Base-by-base conservation (phyloP, 208 protist species). In the Leishmania mexicana region DNA sequence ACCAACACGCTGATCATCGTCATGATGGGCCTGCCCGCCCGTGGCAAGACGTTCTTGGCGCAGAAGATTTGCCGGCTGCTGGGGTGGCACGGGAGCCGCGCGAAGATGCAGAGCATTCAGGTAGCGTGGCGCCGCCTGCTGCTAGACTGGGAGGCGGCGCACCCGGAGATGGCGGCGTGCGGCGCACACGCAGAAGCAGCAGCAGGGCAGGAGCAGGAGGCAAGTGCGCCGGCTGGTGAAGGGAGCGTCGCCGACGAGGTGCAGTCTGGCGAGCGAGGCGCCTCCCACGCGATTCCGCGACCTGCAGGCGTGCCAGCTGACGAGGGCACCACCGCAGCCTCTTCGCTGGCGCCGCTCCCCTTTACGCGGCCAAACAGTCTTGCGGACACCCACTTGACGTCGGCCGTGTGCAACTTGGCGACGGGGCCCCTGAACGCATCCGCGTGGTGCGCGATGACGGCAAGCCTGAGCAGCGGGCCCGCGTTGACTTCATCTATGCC, bases 11-110 rank as follows among this genome's bases (percentile, higher is more conserved):
- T 96, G 0, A 86, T 95, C 76, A 94, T 98, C 71, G 87, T 97
- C 77, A 98, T 97, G 95, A 92, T 98, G 57, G 95, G 95, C 47
- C 89, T 98, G 21, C 95, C 95, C 40, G 95, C 94, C n/a, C 88
- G 95, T 1, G 95, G 95, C 17, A 98, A 98, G 74, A 98, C 95
- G 4, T 98, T 97, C 82, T 76, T 98, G 10, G 95, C 95, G 24
- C 93, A 98, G 72, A 98, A 97, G 79, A 93, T 98, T 24, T 96
- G 94, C 78, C 87, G 95, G 11, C 88, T 96, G 75, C 86, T 97
- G 35, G 90, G 90, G 35, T 98, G 95, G 95, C 92, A 96, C 67
- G 94, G 94, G 28, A 87, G 54, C 10, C 77, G 88, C 10, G 88
- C 93, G 15, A 94, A 92, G 78, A 90, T 96, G 60, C 84, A 93